Base-by-base conservation (phyloP, 2,329 filamentous ascomycete species). In the Diaporthe australafricana region DNA sequence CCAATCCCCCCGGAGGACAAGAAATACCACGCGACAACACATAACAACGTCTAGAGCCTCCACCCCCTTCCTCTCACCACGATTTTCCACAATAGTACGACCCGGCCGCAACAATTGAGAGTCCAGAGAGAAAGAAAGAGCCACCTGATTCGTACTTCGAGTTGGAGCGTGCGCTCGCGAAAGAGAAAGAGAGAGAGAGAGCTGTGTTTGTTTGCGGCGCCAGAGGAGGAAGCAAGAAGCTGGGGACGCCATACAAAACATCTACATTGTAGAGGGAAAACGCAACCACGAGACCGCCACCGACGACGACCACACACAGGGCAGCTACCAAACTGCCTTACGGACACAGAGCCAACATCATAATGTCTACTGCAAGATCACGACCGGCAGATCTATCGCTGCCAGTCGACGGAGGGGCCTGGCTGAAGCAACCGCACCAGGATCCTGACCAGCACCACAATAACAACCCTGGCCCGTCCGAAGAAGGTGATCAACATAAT, bases 291-390 rank as follows among this genome's bases (percentile, higher is more conserved):
- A 40, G 25, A 35, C 30, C 60, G 30, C 16, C 35, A 45, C 22
- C 32, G 7, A 20, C n/a, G 12, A 5, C 25, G 20, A 48, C 17
- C 60, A 17, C 17, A 22, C 17, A 1, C 38, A 22, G 30, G 53
- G 40, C n/a, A 12, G 14, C 11, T 38, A 8, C n/a, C 20, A 57
- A 25, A 12, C 32, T 57, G 14, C n/a, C 20, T 20, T n/a, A 27
- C n/a, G 40, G 22, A 12, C 42, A 35, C 42, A n/a, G 25, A n/a
- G n/a, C 40, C 53, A 25, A 45, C 35, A 48, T 20, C 53, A 69
- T 69, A 40, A 69, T 69, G 66, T 69, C 52, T 56, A 47, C 66
- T 69, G n/a, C 53, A 40, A 69, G 66, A 50, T 50, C 47, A 60
- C 53, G 66, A 35, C 66, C 66, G 25, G 53, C 53, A 20, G 66